Percentiles rank a stretch among this genome's conserved stretches.
Conservation (phyloP, 225 moss, liverwort and hornwort genomes). For the Rhytidiadelphus loreus region DNA sequence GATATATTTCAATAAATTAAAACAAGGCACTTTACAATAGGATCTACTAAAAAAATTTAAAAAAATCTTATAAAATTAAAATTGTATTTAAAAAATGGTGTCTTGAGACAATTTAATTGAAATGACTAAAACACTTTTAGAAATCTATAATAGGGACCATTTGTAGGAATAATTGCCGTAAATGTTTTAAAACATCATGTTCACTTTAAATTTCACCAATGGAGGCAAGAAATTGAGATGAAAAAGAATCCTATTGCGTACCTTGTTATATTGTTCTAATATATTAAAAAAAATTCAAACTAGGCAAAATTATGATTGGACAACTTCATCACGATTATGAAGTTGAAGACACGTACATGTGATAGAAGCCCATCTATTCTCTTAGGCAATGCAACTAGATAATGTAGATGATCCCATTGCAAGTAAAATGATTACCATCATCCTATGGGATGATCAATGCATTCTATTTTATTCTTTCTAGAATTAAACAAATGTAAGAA, state of each 20-base stretch:
- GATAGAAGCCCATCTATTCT: background rate
- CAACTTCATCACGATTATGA: background rate
- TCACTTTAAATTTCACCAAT: too few species aligned
- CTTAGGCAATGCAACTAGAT: too few species aligned
- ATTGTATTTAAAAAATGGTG: background rate
- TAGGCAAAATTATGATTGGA: too few species aligned
- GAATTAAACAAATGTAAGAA: accelerated
- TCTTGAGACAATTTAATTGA: background rate
- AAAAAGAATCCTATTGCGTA: accelerated
- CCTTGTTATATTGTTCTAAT: background rate
- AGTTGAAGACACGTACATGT: background rate
- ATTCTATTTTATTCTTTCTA: background rate
- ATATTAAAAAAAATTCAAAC: background rate
- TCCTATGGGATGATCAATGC: background rate
- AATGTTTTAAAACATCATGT: background rate
- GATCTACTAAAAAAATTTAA: background rate
- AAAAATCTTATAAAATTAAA: background rate
- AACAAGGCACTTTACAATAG: background rate
- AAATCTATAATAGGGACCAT: background rate
- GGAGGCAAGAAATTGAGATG: background rate
- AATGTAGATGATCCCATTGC: background rate
- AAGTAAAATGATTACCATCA: accelerated
- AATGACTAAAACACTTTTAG: background rate
- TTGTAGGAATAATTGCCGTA: background rate
- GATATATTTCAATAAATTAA: background rate